Percentiles rank a stretch among this genome's conserved stretches.
These are phyloP conservation scores for Oemleria cerasiformis DNA, from an alignment of 306 rosid species.

Conservation along the genomic window DNA sequence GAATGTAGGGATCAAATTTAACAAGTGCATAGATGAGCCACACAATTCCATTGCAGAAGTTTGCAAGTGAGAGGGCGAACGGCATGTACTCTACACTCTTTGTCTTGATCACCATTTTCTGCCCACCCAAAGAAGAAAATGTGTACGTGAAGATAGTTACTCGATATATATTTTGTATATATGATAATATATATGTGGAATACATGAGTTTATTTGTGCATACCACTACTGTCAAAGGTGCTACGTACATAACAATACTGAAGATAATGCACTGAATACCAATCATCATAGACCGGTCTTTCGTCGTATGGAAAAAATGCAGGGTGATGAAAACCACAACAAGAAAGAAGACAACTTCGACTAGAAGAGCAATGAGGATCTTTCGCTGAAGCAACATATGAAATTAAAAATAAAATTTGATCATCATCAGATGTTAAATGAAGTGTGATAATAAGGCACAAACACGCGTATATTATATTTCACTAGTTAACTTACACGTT, in stretches of 20 bases:
- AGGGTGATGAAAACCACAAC: conserved; percentile 24
- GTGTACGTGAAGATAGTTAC: no score
- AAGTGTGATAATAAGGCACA: no score
- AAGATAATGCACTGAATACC: conserved; percentile 47
- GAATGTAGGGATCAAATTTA: conserved; percentile 34
- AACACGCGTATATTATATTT: no score
- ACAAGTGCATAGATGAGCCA: conserved; percentile 53
- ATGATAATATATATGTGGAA: no score
- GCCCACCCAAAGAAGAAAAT: conserved; percentile 15
- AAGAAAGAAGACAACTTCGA: conserved; percentile 37
- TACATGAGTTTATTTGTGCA: not conserved
- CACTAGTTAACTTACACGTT: conserved; percentile 32
- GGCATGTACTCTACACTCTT: conserved; percentile 81
- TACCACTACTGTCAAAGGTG: conserved; percentile 90
- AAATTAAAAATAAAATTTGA: no score
- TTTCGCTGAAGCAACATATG: conserved; percentile 38
- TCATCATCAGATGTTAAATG: no score
- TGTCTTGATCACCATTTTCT: conserved; percentile 61
- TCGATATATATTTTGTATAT: no score
- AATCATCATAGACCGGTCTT: conserved; percentile 28
- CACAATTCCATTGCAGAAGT: conserved; percentile 45
- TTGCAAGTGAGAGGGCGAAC: conserved; percentile 59
- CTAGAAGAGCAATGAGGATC: conserved; percentile 28
- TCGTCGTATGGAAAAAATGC: conserved; percentile 15
- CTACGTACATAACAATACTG: conserved; percentile 56